Evolutionary conservation across 208 protist species (phyloP), one percentile per base, ranked within the genome.

Genomic region (Leishmania mexicana): DNA sequence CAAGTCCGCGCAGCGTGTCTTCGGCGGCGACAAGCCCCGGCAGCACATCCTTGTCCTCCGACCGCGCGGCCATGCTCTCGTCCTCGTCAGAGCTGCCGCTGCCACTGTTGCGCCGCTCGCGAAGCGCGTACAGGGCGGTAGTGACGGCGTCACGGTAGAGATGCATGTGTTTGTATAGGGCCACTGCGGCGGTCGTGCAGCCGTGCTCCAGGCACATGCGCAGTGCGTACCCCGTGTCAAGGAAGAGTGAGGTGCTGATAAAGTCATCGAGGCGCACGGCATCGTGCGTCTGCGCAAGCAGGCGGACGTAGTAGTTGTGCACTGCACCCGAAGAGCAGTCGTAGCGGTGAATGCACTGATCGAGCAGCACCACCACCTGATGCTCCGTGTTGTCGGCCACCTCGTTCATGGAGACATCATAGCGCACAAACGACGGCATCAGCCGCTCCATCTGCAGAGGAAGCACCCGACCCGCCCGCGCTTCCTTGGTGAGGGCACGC

Each of bases 131-230:
- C 3, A 99, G 85, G 19, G 97, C 93, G 0, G 96, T 89, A 28
- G 92, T 90, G 21, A 99, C 94, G 1, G 98, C 98, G 79, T 99
- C 98, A 79, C 99, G 98, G 79, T 98, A 99, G 17, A 99, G 81
- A 40, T 89, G 89, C 88, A 99, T 91, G 49, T 87, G 75, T 58
- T 90, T 90, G 88, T 99, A 99, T 40, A 99, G 92, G 4, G 92
- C 71, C 3, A 99, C 94, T 84, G 96, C 98, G 6, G 88, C 86
- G 10, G 78, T 72, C n/a, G 74, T 81, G 77, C 96, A 93, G 3
- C 89, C 75, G 49, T 95, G 79, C 79, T 95, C 80, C 53, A 94
- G 89, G 81, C 98, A 99, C 24, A 95, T 73, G 53, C 98, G 91
- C 53, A 99, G 87, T 15, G 97, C 98, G 87, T 98, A 99, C 73